phyloP scores from a whole-genome alignment of 176 grass and related monocot species.

The Carex scoparia region DNA sequence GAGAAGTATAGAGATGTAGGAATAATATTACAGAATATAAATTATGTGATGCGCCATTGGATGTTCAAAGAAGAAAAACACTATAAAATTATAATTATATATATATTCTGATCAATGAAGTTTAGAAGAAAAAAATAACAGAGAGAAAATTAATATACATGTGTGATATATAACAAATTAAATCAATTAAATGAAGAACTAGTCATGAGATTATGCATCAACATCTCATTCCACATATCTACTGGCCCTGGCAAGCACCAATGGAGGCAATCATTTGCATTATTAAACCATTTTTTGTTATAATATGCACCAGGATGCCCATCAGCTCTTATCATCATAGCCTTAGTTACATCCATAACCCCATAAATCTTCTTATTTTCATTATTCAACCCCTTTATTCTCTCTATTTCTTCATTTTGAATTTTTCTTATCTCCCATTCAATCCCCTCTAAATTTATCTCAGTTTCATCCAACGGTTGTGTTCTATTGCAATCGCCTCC shows the following conservation, averaged over 20 bases:
- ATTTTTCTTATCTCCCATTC: slow-evolving; percentile 54
- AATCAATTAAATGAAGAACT: slow-evolving; percentile 23
- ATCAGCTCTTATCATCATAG: slow-evolving; percentile 89
- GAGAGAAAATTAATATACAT: not conserved
- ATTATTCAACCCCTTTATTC: slow-evolving; percentile 33
- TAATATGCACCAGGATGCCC: slow-evolving; percentile 57
- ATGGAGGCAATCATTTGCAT: slow-evolving; percentile 70
- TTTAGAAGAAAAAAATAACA: not conserved
- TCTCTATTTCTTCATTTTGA: slow-evolving; percentile 56
- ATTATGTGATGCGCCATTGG: not conserved
- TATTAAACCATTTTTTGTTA: slow-evolving; percentile 40
- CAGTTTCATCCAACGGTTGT: slow-evolving; percentile 24
- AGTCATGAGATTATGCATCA: slow-evolving; percentile 29
- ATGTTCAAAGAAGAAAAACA: not conserved
- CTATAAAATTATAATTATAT: not conserved
- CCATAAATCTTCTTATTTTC: slow-evolving; percentile 28
- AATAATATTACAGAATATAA: not conserved
- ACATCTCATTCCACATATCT: slow-evolving; percentile 73
- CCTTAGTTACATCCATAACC: slow-evolving; percentile 69
- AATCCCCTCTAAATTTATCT: slow-evolving; percentile 25
- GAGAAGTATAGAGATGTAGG: not conserved
- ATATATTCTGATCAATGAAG: not conserved
- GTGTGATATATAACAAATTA: not conserved
- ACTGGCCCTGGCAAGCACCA: slow-evolving; percentile 72
- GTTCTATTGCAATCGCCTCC: slow-evolving; percentile 72